Percentiles rank a stretch among this genome's conserved stretches.
phyloP scores from a whole-genome alignment of 2,329 filamentous ascomycete genomes.

The Fusarium bulbicola region DNA sequence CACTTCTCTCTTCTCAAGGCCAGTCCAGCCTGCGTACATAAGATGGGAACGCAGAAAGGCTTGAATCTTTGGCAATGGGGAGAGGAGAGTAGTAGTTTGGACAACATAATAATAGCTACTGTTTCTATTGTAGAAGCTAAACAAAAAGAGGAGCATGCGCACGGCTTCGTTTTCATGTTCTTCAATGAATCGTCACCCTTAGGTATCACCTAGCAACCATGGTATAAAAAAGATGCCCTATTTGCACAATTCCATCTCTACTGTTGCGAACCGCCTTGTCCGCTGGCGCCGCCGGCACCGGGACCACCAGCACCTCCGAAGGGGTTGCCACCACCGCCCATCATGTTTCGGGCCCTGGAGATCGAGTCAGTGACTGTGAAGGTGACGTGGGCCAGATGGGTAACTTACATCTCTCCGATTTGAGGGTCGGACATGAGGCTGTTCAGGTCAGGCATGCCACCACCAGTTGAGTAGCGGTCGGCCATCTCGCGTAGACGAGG shows the following conservation, averaged over 20 bases:
- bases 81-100: background rate
- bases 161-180: conserved; percentile 27
- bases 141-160: conserved; percentile 14
- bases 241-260: conserved; percentile 19
- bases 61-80: background rate
- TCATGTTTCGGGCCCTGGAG: conserved; percentile 57
- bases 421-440: conserved; percentile 90
- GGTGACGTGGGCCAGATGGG: background rate
- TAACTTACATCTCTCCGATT: conserved; percentile 89
- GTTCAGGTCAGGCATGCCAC: conserved; percentile 89
- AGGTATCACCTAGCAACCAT: conserved; percentile 20
- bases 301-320: conserved; percentile 42
- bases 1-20: conserved; percentile 56
- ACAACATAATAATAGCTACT: conserved; percentile 15
- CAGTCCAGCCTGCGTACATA: conserved; percentile 46
- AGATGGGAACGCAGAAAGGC: conserved; percentile 46
- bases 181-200: conserved; percentile 34
- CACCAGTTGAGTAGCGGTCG: conserved; percentile 76
- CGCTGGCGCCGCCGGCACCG: conserved; percentile 1
- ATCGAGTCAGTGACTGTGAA: background rate
- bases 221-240: conserved; percentile 36
- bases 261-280: conserved; percentile 41
- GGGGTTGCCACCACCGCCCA: conserved; percentile 48
- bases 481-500: conserved; percentile 89
- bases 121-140: conserved; percentile 35